Base-by-base conservation (phyloP, 2,329 filamentous ascomycete species). In the Graphium sp. region DNA sequence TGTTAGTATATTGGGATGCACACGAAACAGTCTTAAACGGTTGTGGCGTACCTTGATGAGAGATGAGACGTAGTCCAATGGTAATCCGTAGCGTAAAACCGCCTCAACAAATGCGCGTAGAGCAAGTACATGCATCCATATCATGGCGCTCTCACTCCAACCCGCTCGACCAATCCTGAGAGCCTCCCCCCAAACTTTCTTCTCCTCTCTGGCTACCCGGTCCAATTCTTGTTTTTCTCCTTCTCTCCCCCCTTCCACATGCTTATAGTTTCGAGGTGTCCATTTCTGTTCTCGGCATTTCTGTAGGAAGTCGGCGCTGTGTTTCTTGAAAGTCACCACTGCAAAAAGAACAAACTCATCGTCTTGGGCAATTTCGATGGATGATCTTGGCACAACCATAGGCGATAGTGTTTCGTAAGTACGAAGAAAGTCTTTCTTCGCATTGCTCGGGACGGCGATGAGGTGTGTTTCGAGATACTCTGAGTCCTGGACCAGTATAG, bases 381-480 rank as follows among this genome's bases (percentile, higher is more conserved):
- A 77, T 8, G 84, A 93, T 27, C 89, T 78, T 7, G 89, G 89
- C 3, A 98, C 87, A 2, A 95, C 83, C 82, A 93, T 92, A 10
- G 79, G 76, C 1, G 78, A 60, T 32, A 95, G 52, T 2, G 81
- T 85, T 54, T 98, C 89, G 56, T 98, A 98, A 37, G 64, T 72
- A 48, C 77, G 77, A 38, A 91, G 58, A 46, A 93, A 98, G 22
- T 95, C 87, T 49, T 91, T 93, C 43, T 78, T 74, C 32, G 69
- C 61, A 39, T 72, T 74, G 26, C 67, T 71, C 3, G 89, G 89
- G 7, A 98, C 81, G 13, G 82, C 89, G 39, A 98, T 66, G 18
- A 98, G 73, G 49, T 94, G 85, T 18, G 89, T 94, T 57, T 94
- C 84, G 41, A 98, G 74, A 55, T 93, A 95, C 56, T 98, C 89